These are phyloP conservation scores for Colletotrichum godetiae DNA, from an alignment of 2,329 filamentous ascomycete species.

Conservation along the genomic window DNA sequence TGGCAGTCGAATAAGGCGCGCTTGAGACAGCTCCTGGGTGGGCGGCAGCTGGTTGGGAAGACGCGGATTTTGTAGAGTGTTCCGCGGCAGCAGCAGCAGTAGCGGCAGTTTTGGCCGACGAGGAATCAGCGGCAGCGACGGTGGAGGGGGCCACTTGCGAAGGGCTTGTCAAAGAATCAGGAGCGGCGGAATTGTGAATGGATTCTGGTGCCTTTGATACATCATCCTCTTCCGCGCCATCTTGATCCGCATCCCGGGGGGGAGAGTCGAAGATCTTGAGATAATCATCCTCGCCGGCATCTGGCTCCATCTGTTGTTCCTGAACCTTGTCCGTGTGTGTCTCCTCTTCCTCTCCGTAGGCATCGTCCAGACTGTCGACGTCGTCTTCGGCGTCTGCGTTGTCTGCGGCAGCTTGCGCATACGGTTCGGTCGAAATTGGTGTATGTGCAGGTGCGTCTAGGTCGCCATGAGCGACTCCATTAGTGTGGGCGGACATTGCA, in stretches of 20 bases:
- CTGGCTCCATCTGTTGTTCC: conserved; percentile 41
- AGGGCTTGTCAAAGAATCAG: conserved; percentile 50
- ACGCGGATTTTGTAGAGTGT: conserved; percentile 11
- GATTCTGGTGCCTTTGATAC: conserved; percentile 59
- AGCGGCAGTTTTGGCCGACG: conserved; percentile 39
- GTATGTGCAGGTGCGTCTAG: conserved; percentile 45
- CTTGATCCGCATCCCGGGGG: conserved; percentile 49
- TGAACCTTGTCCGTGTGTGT: conserved; percentile 43
- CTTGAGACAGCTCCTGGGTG: conserved; percentile 43
- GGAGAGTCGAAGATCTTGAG: conserved; percentile 64
- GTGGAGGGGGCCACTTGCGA: conserved; percentile 44
- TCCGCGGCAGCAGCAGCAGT: conserved; percentile 37
- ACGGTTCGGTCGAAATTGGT: conserved; percentile 37
- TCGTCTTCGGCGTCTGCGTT: conserved; percentile 44
- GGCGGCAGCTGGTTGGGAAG: conserved; percentile 38
- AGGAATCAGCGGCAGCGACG: conserved; percentile 46
- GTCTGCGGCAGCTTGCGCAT: conserved; percentile 33
- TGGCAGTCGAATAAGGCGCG: conserved; percentile 37
- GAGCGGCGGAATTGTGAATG: conserved; percentile 53
- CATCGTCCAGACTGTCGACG: conserved; percentile 59
- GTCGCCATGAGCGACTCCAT: conserved; percentile 37
- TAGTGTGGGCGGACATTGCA: conserved; percentile 50
- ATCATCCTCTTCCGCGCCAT: conserved; percentile 47
- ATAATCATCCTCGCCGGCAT: conserved; percentile 58
- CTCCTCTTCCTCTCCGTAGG: conserved; percentile 55